Evolutionary conservation across 176 grass and related monocot species (phyloP), one percentile per base, ranked within the genome.

Genomic region (Musa schizocarpa): DNA sequence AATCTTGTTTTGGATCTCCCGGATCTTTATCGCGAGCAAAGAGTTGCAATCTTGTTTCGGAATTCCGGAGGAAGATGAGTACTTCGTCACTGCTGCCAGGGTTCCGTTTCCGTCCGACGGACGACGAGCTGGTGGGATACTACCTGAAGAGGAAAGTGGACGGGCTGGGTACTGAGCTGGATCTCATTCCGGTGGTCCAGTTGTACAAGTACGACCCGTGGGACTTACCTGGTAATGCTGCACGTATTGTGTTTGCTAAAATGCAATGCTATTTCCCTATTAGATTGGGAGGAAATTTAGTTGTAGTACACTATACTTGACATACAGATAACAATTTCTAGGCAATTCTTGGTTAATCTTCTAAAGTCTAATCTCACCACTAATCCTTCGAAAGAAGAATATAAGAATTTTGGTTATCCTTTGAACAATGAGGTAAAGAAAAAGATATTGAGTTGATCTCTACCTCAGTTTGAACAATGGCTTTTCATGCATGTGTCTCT

Each of bases 101-200:
- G 3, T 49, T 68, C 9, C 66, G 66, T 19, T 68, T 68, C 66
- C 66, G 13, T 14, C 27, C 27, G 13, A 68, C 66, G n/a, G 66
- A 68, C 17, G 66, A 68, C 8, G 66, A 68, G 14, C 48, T 49
- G 27, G 27, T 68, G 23, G 66, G 66, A 43, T 68, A 68, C 66
- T 68, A 68, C 66, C 13, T 49, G 66, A 68, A 68, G 27, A 68
- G 66, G 66, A 68, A 68, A 14, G 66, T 68, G 13, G 7, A 48
- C 17, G 66, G 66, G 9, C 66, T 68, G 14, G 16, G 27, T 16
- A 17, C 17, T 6, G 27, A 68, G 66, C 66, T 68, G 66, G 66
- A 68, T 26, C 14, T 68, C 23, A 21, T 23, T 24, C 21, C 62
- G 7, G 19, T 64, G n/a, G 11, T 57, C 17, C 13, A 57, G 17